Percentiles rank a stretch among this genome's conserved stretches.
Conservation (phyloP, 257 asterid genomes). For the Fraxinus cuspidata region DNA sequence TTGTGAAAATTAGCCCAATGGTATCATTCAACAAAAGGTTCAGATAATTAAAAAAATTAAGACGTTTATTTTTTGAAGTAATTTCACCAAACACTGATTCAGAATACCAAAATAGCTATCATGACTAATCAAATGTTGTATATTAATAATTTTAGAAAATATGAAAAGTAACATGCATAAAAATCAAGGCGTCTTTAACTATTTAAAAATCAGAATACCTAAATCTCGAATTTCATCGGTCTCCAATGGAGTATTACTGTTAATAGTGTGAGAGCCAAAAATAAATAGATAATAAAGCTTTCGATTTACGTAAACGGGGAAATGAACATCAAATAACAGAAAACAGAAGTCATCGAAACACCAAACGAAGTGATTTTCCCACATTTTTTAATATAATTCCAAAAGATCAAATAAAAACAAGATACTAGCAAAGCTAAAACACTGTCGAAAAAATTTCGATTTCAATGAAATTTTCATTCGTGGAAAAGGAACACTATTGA, state of each 20-base stretch:
- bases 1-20: not conserved
- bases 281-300: not conserved
- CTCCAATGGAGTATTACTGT: too few relatives aligned
- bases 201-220: too few relatives aligned
- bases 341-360: not conserved
- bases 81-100: not conserved
- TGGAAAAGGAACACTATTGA: not conserved
- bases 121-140: too few relatives aligned
- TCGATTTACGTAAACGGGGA: not conserved
- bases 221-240: too few relatives aligned
- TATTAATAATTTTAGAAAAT: too few relatives aligned
- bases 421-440: not conserved
- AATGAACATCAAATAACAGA: not conserved
- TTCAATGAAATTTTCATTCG: too few relatives aligned
- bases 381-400: not conserved
- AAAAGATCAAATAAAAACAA: not conserved
- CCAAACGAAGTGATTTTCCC: constrained; percentile 11
- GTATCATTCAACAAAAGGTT: not conserved
- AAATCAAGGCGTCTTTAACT: too few relatives aligned
- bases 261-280: not conserved
- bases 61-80: not conserved
- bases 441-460: not conserved
- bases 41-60: not conserved
- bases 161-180: too few relatives aligned
- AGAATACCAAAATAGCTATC: too few relatives aligned